phyloP scores from a whole-genome alignment of 257 asterid genomes.

The Rehmannia glutinosa region DNA sequence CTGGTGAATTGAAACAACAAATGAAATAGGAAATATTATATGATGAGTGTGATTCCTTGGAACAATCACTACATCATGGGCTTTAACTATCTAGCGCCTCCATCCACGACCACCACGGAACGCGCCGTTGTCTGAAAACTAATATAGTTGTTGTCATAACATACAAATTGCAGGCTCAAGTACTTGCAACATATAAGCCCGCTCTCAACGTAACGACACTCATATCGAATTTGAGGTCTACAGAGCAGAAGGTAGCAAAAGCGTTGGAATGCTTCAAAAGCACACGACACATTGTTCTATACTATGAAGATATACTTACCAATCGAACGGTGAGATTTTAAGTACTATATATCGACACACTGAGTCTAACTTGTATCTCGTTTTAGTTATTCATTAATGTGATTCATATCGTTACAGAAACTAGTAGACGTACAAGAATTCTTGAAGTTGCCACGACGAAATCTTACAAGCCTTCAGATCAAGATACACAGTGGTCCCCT shows the following conservation, averaged over 20 bases:
- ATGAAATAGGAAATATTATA: too few relatives aligned
- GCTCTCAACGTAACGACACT: slow-evolving; percentile 45
- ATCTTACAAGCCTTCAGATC: slow-evolving; percentile 67
- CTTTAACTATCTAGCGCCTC: too few relatives aligned
- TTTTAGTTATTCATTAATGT: not conserved
- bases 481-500: slow-evolving; percentile 69
- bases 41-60: too few relatives aligned
- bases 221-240: slow-evolving; percentile 34
- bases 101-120: too few relatives aligned
- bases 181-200: slow-evolving; percentile 74
- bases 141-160: not conserved
- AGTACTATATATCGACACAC: not conserved
- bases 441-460: slow-evolving; percentile 54
- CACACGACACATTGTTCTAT: slow-evolving; percentile 60
- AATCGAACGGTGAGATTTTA: slow-evolving; percentile 39
- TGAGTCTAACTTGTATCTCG: too few relatives aligned
- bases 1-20: too few relatives aligned
- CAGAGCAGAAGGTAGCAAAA: slow-evolving; percentile 29
- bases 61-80: too few relatives aligned
- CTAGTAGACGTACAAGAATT: slow-evolving; percentile 66
- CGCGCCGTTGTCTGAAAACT: too few relatives aligned
- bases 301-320: slow-evolving; percentile 68
- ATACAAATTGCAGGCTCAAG: slow-evolving; percentile 52
- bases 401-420: slow-evolving; percentile 40
- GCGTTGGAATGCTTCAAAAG: slow-evolving; percentile 61